These are phyloP conservation scores for Medicago truncatula DNA, from an alignment of 306 rosid genomes.

Conservation along the genomic window MtrunA17r5.0-ANR NC_053045.1:28858001-28858500, in stretches of 20 bases:
- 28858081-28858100: too few species aligned
- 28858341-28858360: conserved; percentile 15
- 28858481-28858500: conserved; percentile 54
- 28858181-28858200: too few species aligned
- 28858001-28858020: too few species aligned
- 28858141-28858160: too few species aligned
- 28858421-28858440: not conserved
- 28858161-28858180: too few species aligned
- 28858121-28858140: too few species aligned
- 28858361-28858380: conserved; percentile 15
- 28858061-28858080: too few species aligned
- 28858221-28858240: too few species aligned
- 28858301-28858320: conserved; percentile 23
- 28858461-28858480: conserved; percentile 47
- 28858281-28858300: not conserved
- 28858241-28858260: not conserved
- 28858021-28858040: too few species aligned
- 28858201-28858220: too few species aligned
- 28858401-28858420: not conserved
- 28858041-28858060: too few species aligned
- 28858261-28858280: not conserved
- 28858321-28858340: not conserved
- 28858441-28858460: conserved; percentile 3
- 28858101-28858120: too few species aligned
- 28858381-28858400: conserved; percentile 8